Evolutionary conservation across 2,329 filamentous ascomycete genomes (phyloP), one percentile per base, ranked within the genome.

Genomic region (Dothidotthia symphoricarpi): DNA sequence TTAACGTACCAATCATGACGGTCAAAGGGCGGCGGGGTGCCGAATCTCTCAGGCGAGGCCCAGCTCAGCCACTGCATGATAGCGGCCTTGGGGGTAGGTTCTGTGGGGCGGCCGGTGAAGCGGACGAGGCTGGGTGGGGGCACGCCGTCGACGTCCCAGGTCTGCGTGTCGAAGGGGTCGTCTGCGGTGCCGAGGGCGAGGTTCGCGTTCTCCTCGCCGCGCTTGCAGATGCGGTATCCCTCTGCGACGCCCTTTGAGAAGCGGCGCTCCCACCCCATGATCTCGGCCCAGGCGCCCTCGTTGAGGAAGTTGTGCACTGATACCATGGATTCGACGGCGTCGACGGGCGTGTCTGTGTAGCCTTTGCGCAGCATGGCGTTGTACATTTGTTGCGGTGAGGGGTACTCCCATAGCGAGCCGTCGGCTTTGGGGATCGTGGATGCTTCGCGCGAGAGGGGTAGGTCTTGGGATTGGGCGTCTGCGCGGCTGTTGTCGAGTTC

Each of bases 381-480:
- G 76, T 97, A 98, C 93, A 98, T 98, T 69, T 98, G 93, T 72
- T 98, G 93, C 0, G 93, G 91, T 0, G 89, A 96, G 0, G 93
- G 93, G 64, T 98, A 98, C 69, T 97, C 93, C 93, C 93, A 98
- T 59, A 87, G 94, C 31, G 81, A 78, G 43, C 69, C 71, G 55
- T 85, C 82, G 57, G 86, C 88, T 53, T 86, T 86, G n/a, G 93
- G 93, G 54, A 98, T 98, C 1, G 90, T 89, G 1, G 88, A 95
- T 19, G 78, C 72, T 67, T 96, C 89, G 53, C 93, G 86, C 6
- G 82, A 78, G 2, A 90, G 85, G 0, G 90, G 86, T 1, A 98
- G 80, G 16, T 76, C 73, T 16, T 86, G 69, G 3, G 79, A 77
- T 68, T 98, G 93, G 47, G 86, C 75, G 0, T 81, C 74, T 2